These are phyloP conservation scores for Dalbergia cultrata DNA, from an alignment of 306 rosid genomes.

Conservation along the genomic window DNA sequence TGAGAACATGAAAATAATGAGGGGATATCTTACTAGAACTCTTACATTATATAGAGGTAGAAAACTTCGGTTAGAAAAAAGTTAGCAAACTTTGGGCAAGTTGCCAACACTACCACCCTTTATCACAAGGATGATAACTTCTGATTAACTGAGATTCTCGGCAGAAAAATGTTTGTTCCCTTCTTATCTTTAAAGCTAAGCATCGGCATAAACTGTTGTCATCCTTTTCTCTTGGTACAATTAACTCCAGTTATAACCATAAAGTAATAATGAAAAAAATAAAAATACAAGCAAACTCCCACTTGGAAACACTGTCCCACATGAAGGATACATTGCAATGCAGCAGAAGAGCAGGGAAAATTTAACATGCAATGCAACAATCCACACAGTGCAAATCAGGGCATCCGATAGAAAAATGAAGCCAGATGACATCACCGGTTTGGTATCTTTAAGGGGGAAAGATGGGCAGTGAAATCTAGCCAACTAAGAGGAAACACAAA, in stretches of 20 bases:
- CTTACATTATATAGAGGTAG: too few relatives aligned
- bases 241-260: conserved; percentile 10
- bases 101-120: conserved; percentile 5
- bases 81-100: conserved; percentile 14
- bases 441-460: background rate
- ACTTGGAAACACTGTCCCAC: background rate
- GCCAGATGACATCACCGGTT: background rate
- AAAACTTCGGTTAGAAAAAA: background rate
- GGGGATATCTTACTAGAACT: too few relatives aligned
- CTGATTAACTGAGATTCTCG: conserved; percentile 18
- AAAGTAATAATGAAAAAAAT: too few relatives aligned
- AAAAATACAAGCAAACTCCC: background rate
- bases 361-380: background rate
- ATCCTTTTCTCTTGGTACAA: background rate
- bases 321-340: background rate
- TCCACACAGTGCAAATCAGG: background rate
- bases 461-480: background rate
- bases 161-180: conserved; percentile 15
- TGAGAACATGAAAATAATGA: background rate
- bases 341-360: background rate
- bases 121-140: background rate
- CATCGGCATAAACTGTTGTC: conserved; percentile 19
- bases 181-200: conserved; percentile 33
- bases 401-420: background rate
- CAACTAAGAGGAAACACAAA: background rate